These are phyloP conservation scores for Paradendryphiella salina DNA, from an alignment of 2,329 filamentous ascomycete species.

Conservation along the genomic window DNA sequence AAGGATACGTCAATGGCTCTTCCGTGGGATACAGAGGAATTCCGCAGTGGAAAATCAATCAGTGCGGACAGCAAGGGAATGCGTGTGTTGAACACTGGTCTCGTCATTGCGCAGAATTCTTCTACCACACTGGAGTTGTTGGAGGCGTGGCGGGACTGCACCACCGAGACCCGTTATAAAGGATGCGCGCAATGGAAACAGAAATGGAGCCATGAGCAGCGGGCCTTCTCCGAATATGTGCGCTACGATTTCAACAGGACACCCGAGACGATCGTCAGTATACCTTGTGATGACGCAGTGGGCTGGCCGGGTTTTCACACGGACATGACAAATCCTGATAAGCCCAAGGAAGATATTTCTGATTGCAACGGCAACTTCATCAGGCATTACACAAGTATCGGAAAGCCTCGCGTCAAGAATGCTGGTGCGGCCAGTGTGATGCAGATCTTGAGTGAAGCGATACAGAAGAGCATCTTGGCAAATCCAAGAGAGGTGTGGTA, in stretches of 20 bases:
- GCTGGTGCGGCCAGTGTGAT: conserved; percentile 14
- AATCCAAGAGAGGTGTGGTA: conserved; percentile 15
- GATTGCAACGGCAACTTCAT: conserved; percentile 39
- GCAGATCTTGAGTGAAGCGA: conserved; percentile 16
- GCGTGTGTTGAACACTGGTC: conserved; percentile 47
- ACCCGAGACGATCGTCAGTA: conserved; percentile 31
- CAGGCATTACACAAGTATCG: conserved; percentile 32
- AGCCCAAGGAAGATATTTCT: conserved; percentile 1
- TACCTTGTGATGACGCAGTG: conserved; percentile 44
- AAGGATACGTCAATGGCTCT: conserved; percentile 48
- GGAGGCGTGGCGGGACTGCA: conserved; percentile 39
- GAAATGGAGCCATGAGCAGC: conserved; percentile 40
- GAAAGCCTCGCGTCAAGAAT: conserved; percentile 19
- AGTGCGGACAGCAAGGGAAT: conserved; percentile 46
- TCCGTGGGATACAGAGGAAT: conserved; percentile 41
- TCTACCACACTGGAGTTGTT: conserved; percentile 31
- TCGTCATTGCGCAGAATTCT: conserved; percentile 45
- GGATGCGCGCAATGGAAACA: conserved; percentile 36
- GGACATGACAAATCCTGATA: conserved; percentile 16
- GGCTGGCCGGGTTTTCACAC: conserved; percentile 36
- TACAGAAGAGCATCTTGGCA: conserved; percentile 15
- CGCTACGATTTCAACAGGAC: conserved; percentile 39
- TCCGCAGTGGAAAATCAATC: conserved; percentile 9
- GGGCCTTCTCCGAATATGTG: conserved; percentile 41
- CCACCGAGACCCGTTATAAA: conserved; percentile 29